A percentile compares a stretch with the other conserved stretches of the same genome.
These are phyloP conservation scores for Saccharomycopsis synnaedendra DNA, from an alignment of 805 yeast genomes.

Conservation along the genomic window DNA sequence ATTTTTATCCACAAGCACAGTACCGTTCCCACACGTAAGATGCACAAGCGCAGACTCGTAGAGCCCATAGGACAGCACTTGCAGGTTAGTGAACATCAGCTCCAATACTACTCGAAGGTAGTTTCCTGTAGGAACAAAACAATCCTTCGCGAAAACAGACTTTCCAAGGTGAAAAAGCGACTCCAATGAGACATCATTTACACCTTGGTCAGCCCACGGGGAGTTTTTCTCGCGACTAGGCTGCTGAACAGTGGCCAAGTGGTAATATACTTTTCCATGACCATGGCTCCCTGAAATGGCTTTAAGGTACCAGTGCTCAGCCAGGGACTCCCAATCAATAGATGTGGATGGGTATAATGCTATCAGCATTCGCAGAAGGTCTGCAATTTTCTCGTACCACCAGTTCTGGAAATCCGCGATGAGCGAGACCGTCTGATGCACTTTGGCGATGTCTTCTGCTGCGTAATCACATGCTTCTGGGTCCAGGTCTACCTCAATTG, in stretches of 20 bases:
- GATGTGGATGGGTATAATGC: constrained; percentile 69
- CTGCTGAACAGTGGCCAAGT: constrained; percentile 78
- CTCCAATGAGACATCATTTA: constrained; percentile 34
- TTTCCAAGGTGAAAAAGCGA: constrained; percentile 74
- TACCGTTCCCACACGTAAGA: constrained; percentile 16
- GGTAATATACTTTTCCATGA: constrained; percentile 79
- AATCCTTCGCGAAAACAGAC: constrained; percentile 68
- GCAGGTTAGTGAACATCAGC: constrained; percentile 57
- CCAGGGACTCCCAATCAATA: constrained; percentile 77
- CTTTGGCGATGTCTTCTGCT: background rate
- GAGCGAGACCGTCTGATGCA: constrained; percentile 45
- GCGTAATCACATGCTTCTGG: background rate
- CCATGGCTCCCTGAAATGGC: constrained; percentile 69
- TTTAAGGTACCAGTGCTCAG: constrained; percentile 73
- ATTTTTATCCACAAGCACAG: constrained; percentile 14
- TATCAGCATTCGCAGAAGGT: constrained; percentile 77
- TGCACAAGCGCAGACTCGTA: constrained; percentile 18
- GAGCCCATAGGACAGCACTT: constrained; percentile 42
- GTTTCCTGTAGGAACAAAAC: constrained; percentile 74
- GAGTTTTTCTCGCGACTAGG: constrained; percentile 7
- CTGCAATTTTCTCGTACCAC: constrained; percentile 84
- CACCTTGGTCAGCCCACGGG: background rate
- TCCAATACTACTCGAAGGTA: constrained; percentile 70
- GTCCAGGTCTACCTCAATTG: constrained; percentile 34
- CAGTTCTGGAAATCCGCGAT: constrained; percentile 27